phyloP scores from a whole-genome alignment of 208 protist genomes.

The Kentomonas sorsogonicus region DNA sequence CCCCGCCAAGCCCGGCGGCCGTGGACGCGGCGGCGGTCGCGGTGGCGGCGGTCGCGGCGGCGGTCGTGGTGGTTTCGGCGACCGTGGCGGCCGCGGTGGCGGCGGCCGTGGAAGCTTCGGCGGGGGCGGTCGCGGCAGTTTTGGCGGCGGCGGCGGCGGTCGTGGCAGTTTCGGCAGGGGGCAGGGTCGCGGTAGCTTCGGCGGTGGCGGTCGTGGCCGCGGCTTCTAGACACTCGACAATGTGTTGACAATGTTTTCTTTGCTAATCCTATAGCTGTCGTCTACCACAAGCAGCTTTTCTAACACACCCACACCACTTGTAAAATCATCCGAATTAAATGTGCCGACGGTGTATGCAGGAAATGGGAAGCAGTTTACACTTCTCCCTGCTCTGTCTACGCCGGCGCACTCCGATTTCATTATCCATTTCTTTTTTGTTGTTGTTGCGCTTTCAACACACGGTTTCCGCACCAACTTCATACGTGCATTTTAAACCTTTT shows the following conservation, averaged over 20 bases:
- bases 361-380: too few relatives aligned
- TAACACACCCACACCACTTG: too few relatives aligned
- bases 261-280: too few relatives aligned
- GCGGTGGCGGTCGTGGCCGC: slow-evolving; percentile 35
- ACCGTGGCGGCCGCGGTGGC: slow-evolving; percentile 20
- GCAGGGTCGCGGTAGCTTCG: slow-evolving; percentile 8
- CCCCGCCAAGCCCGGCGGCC: slow-evolving; percentile 78
- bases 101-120: slow-evolving; percentile 35
- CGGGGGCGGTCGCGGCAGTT: slow-evolving; percentile 20
- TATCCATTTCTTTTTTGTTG: slow-evolving; percentile 13
- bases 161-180: slow-evolving; percentile 32
- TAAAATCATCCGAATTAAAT: too few relatives aligned
- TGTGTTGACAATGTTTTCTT: too few relatives aligned
- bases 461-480: background rate
- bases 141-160: slow-evolving; percentile 42
- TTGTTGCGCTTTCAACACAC: background rate
- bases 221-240: slow-evolving; percentile 24
- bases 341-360: too few relatives aligned
- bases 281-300: too few relatives aligned
- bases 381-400: background rate
- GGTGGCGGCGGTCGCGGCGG: slow-evolving; percentile 35
- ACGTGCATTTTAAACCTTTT: background rate
- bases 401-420: slow-evolving; percentile 11
- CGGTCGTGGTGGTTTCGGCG: slow-evolving; percentile 25
- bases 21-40: slow-evolving; percentile 68